Base-by-base conservation (phyloP, 2,329 filamentous ascomycete species). In the Monilinia aucupariae region DNA sequence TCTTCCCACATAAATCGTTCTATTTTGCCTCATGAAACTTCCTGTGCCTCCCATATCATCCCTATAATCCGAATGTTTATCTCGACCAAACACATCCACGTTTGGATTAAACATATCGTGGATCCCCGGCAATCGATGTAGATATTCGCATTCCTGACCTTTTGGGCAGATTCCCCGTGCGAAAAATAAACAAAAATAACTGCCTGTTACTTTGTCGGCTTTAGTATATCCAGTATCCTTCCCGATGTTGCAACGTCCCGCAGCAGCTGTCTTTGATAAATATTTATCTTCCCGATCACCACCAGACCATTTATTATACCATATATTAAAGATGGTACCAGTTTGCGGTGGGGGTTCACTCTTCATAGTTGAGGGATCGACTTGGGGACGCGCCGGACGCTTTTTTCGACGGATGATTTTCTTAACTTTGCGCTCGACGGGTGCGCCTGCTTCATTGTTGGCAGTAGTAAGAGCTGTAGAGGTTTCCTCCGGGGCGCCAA, bases 1-100 rank as follows among this genome's bases (percentile, higher is more conserved):
- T 54, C 92, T 82, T 6, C 94, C 94, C 0, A 97, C 85, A 71
- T 99, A 99, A 7, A 99, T 80, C 0, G 94, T 99, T 39, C 94
- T 83, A 74, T 99, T 99, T 73, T 96, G 90, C 27, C 94, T 83
- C 85, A 92, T 88, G 73, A 99, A 99, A 66, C 86, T 91, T 32
- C 94, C 94, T 2, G 97, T 92, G 68, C 96, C 96, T 60, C 93
- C 92, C 94, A 99, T 97, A 75, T 97, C 93, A 74, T 97, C 93
- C 71, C 92, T 82, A 77, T 97, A 97, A 73, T 96, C 93, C 66
- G 85, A 88, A 72, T 91, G 90, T 78, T 96, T 96, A 80, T 97
- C 93, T 64, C 93, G 83, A 2, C 91, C 91, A 72, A 99, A 99
- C 73, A 92, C 96, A 78, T 99, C 94, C 25, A 96, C 86, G 70